Conservation (phyloP, 306 rosid species). For the Quercus dentata region DNA sequence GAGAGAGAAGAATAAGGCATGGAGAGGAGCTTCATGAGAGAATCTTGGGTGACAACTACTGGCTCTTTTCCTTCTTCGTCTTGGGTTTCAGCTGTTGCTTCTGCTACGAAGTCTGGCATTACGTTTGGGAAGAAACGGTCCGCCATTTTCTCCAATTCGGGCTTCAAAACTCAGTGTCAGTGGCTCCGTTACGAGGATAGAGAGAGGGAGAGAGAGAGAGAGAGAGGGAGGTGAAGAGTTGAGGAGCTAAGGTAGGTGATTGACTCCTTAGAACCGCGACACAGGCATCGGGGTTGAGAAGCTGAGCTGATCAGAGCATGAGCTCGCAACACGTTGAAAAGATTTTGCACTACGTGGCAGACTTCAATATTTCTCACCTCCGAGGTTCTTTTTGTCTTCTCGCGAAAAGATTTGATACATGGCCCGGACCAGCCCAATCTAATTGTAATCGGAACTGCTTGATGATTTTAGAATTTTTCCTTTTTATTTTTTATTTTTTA, state of each 20-base stretch:
- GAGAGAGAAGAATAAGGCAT: conserved; percentile 55
- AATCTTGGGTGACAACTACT: conserved; percentile 22
- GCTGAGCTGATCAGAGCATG: not conserved
- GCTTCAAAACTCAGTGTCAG: no score
- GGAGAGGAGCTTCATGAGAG: conserved; percentile 54
- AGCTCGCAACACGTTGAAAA: not conserved
- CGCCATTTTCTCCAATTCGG: conserved; percentile 33
- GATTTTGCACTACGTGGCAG: not conserved
- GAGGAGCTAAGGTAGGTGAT: not conserved
- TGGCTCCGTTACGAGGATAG: not conserved
- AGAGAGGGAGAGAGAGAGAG: not conserved
- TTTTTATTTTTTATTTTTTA: no score
- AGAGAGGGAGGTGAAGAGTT: not conserved
- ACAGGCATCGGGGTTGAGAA: no score
- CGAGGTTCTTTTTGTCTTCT: no score
- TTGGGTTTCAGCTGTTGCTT: conserved; percentile 31
- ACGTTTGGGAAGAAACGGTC: conserved; percentile 59
- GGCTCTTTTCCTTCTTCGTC: conserved; percentile 22
- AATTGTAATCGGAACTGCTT: no score
- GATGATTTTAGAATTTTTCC: no score
- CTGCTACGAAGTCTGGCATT: conserved; percentile 60
- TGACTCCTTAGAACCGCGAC: not conserved
- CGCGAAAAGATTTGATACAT: no score
- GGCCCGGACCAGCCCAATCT: no score
- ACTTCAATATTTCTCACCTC: no score